A percentile compares a stretch with the other conserved stretches of the same genome.
Evolutionary conservation across 1,139 yeast genomes (phyloP).

Genomic region (Taphrina populina): DNA sequence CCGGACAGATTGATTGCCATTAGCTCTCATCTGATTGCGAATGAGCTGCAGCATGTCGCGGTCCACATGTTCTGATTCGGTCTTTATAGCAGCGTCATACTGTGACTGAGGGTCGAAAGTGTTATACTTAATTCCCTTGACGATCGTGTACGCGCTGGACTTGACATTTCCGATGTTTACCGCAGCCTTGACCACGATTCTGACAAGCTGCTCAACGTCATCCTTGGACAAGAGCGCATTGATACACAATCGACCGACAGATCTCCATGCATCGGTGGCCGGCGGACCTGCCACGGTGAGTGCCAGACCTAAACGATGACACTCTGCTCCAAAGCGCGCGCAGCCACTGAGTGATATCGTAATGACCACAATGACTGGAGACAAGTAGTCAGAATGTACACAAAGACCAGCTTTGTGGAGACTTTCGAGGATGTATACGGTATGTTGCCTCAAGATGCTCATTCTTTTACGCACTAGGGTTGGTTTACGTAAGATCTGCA

Average conservation of each 20-base stretch:
- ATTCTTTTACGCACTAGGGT: slow-evolving; percentile 15
- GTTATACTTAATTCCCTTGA: slow-evolving; percentile 7
- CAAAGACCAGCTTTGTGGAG: slow-evolving; percentile 29
- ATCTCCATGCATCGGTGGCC: slow-evolving; percentile 29
- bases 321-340: slow-evolving; percentile 30
- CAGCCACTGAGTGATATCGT: slow-evolving; percentile 24
- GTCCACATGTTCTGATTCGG: slow-evolving; percentile 2
- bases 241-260: slow-evolving; percentile 31
- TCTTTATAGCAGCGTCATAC: background rate
- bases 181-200: slow-evolving; percentile 27
- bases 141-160: slow-evolving; percentile 1
- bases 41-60: background rate
- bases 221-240: slow-evolving; percentile 28
- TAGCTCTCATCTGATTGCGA: background rate
- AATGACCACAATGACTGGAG: slow-evolving; percentile 29
- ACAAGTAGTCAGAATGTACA: slow-evolving; percentile 29
- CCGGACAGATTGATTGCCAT: background rate
- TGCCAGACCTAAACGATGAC: slow-evolving; percentile 26
- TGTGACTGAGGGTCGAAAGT: slow-evolving; percentile 1
- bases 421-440: slow-evolving; percentile 27
- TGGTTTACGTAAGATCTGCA: slow-evolving; percentile 22
- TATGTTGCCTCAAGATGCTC: slow-evolving; percentile 27
- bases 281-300: slow-evolving; percentile 32
- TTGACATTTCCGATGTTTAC: slow-evolving; percentile 19
- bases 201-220: slow-evolving; percentile 26